Evolutionary conservation across 306 rosid species (phyloP).

Genomic region (Cucurbita argyrosperma): DNA sequence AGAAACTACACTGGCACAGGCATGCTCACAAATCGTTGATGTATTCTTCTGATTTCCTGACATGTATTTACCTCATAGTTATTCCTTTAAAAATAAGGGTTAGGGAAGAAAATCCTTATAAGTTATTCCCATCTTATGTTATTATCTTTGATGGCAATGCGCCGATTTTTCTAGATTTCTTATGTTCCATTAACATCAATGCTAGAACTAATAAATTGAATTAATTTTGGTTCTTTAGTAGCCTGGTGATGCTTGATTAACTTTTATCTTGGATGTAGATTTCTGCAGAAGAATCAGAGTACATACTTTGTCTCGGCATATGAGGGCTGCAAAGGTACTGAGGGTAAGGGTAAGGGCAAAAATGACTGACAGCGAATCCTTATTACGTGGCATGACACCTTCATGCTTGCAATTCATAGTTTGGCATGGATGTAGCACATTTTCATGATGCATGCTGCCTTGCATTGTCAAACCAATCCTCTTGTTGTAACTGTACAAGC

Average conservation of each 20-base stretch:
- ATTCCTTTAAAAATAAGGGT: neutral
- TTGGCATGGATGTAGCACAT: neutral
- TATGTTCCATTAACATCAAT: neutral
- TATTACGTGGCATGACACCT: neutral
- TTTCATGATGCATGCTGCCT: neutral
- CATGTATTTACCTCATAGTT: neutral
- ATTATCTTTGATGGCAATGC: neutral
- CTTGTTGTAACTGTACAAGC: slow-evolving; percentile 1
- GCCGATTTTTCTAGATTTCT: neutral
- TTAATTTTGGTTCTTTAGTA: neutral
- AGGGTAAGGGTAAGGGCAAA: slow-evolving; percentile 59
- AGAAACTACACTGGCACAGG: neutral
- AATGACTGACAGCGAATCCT: slow-evolving; percentile 31
- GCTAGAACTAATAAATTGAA: neutral
- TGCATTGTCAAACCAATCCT: slow-evolving; percentile 1
- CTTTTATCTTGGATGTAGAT: slow-evolving; percentile 31
- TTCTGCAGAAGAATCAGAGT: slow-evolving; percentile 72
- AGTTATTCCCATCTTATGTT: neutral
- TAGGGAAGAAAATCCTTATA: neutral
- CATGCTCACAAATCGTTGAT: neutral
- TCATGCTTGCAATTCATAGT: neutral
- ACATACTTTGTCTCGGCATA: slow-evolving; percentile 57
- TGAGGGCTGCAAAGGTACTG: slow-evolving; percentile 38
- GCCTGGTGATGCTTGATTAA: neutral
- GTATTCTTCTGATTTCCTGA: neutral